These are phyloP conservation scores for Cymbopogon flexuosus DNA, from an alignment of 202 grass and related monocot genomes.

Conservation along the genomic window DNA sequence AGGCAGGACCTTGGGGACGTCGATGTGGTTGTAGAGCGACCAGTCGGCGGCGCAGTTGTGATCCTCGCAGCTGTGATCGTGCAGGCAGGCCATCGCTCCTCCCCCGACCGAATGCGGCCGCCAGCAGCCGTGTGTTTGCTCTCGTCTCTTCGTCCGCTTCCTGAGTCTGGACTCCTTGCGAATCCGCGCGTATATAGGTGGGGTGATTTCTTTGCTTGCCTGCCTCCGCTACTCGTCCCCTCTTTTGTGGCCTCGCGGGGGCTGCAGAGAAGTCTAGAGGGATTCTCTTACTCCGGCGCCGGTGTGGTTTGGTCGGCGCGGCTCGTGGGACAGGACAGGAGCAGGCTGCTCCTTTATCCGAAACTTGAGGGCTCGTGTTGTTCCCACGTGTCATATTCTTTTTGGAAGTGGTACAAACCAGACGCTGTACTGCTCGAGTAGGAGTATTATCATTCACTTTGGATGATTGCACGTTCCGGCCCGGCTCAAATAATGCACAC, in stretches of 20 bases:
- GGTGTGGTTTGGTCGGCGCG: constrained; percentile 14
- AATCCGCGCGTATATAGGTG: not conserved
- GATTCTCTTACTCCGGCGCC: not conserved
- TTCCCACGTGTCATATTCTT: not conserved
- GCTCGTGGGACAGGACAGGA: not conserved
- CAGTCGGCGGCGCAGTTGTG: constrained; percentile 96
- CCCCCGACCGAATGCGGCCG: constrained; percentile 4
- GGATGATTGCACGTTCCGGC: not conserved
- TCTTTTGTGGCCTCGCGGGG: not conserved
- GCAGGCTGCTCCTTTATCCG: constrained; percentile 2
- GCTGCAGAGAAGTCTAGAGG: constrained; percentile 27
- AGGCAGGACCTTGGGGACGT: constrained; percentile 58
- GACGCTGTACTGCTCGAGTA: not conserved
- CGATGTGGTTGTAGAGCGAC: constrained; percentile 95
- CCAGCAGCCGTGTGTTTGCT: constrained; percentile 11
- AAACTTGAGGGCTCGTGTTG: not conserved
- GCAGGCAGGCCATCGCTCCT: constrained; percentile 63
- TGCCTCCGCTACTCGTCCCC: not conserved
- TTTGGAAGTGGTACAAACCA: not conserved
- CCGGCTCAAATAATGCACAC: not conserved
- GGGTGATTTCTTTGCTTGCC: not conserved
- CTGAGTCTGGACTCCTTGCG: not conserved
- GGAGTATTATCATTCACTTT: not conserved
- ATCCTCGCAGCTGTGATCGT: constrained; percentile 94
- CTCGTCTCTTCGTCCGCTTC: not conserved